Evolutionary conservation across 495 filamentous ascomycete species (phyloP).

Genomic region (Talaromyces proteolyticus): DNA sequence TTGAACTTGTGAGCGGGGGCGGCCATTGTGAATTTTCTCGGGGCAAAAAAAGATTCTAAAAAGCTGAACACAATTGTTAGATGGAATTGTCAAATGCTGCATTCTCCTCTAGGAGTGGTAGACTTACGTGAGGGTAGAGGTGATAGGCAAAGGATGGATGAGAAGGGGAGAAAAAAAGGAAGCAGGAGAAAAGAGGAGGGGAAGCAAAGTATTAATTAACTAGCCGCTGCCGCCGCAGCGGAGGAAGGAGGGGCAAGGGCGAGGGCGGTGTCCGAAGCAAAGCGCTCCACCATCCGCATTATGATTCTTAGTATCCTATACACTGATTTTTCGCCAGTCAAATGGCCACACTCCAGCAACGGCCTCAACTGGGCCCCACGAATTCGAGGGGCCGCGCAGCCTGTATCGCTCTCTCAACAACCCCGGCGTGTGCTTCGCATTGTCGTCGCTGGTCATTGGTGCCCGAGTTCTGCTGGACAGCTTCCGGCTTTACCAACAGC

Average conservation of each 20-base stretch:
- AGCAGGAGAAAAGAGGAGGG: neutral
- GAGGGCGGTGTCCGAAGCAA: neutral
- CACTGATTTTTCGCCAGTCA: too few species aligned
- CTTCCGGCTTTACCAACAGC: neutral
- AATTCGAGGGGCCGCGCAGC: too few species aligned
- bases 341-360: neutral
- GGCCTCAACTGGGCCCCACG: neutral
- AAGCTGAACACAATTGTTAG: conserved; percentile 3
- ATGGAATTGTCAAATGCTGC: too few species aligned
- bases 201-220: neutral
- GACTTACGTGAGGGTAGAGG: neutral
- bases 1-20: conserved; percentile 92
- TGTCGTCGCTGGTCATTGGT: neutral
- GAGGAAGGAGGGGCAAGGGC: neutral
- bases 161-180: neutral
- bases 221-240: neutral
- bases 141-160: neutral
- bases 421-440: too few species aligned
- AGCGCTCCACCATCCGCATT: neutral
- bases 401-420: too few species aligned
- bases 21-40: conserved; percentile 26
- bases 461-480: neutral
- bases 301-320: too few species aligned
- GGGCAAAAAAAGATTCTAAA: neutral
- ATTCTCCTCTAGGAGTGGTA: too few species aligned